Evolutionary conservation across 1,284 basidiomycete species (phyloP), one percentile per base, ranked within the genome.

Genomic region (Malassezia pachydermatis): DNA sequence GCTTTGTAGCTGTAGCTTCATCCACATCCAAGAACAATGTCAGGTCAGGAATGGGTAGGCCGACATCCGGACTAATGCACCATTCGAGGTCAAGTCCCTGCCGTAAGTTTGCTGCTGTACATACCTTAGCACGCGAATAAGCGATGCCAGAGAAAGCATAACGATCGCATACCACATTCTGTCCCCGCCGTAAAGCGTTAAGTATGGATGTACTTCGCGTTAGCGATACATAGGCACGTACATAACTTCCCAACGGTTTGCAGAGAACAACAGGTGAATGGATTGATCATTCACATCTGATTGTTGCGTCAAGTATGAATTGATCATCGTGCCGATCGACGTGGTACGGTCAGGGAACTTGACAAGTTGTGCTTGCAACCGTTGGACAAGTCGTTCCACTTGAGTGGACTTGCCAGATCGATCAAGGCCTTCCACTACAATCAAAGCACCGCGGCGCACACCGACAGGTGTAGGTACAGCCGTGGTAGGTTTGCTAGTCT

Each of bases 121-220:
- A n/a, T n/a, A n/a, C n/a, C 73, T 96, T 96, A 40, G 88, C 82
- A 5, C 83, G 80, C 1, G 88, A 87, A 74, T 95, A 98, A 1
- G 89, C 90, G 57, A 92, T 84, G 1, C 92, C 94, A 1, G 89
- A 95, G 73, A 95, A 98, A 0, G 89, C 87, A 71, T 98, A 99
- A 29, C 94, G 80, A 72, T 98, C 92, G 62, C 86, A 88, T 25
- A 99, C 75, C 62, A 98, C 76, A 0, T 79, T 79, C 6, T 80
- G 83, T 0, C 89, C 89, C 0, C 75, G 66, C 0, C 73, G 73
- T 10, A 96, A 77, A 19, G 80, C 75, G 5, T 74, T 66, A 45
- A 57, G 24, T 22, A 57, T 57, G 39, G 33, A 59, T 48, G 45
- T 54, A 54, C 43, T 34, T 37, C 24, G n/a, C 27, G n/a, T n/a